Percentiles rank a stretch among this genome's conserved stretches.
phyloP scores from a whole-genome alignment of 225 moss, liverwort and hornwort species.

The Sphagnum tenellum region DNA sequence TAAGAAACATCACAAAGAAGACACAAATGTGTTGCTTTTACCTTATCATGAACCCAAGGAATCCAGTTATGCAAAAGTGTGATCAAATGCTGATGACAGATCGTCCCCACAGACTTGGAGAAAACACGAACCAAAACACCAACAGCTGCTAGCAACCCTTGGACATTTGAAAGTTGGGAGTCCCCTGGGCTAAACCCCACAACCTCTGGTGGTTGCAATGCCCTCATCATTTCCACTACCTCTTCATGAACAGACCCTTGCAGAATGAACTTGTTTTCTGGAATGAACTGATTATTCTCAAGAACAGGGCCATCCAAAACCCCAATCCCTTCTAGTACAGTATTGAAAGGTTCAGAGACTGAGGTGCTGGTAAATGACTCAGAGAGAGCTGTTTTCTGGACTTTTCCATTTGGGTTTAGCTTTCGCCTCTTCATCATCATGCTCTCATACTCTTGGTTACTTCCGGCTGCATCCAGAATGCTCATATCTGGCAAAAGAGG shows the following conservation, averaged over 20 bases:
- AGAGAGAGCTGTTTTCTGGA: slow-evolving; percentile 10
- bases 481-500: slow-evolving; percentile 13
- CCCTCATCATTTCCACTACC: slow-evolving; percentile 43
- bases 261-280: slow-evolving; percentile 26
- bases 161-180: slow-evolving; percentile 19
- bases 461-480: slow-evolving; percentile 21
- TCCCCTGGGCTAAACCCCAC: too few species aligned
- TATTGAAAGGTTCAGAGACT: slow-evolving; percentile 13
- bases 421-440: slow-evolving; percentile 46
- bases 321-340: slow-evolving; percentile 16
- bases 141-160: slow-evolving; percentile 59
- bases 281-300: slow-evolving; percentile 28
- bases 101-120: slow-evolving; percentile 30
- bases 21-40: slow-evolving; percentile 5
- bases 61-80: slow-evolving; percentile 66
- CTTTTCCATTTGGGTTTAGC: slow-evolving; percentile 24
- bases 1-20: too few species aligned
- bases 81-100: slow-evolving; percentile 49
- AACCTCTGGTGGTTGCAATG: slow-evolving; percentile 29
- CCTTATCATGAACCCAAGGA: slow-evolving; percentile 46
- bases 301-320: slow-evolving; percentile 19
- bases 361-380: slow-evolving; percentile 4
- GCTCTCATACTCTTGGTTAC: slow-evolving; percentile 43
- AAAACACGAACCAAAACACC: slow-evolving; percentile 56
- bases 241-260: slow-evolving; percentile 32